A percentile compares a stretch with the other conserved stretches of the same genome.
These are phyloP conservation scores for Colletotrichum brevisporum DNA, from an alignment of 2,329 filamentous ascomycete species.

Conservation along the genomic window DNA sequence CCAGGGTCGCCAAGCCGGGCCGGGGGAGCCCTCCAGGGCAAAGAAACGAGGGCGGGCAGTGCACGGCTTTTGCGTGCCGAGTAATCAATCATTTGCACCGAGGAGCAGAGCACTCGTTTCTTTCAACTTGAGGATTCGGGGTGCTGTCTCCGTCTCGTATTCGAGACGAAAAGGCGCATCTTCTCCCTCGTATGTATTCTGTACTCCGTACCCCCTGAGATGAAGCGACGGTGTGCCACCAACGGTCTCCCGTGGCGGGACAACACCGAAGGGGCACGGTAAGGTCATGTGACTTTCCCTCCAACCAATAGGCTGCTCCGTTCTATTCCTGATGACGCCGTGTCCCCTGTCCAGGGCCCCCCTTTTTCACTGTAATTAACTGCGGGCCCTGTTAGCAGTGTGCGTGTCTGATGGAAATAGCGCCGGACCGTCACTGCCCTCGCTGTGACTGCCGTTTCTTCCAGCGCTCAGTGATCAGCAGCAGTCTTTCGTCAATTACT, in stretches of 20 bases:
- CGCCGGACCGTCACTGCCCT: background rate
- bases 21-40: too few relatives aligned
- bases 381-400: constrained; percentile 16
- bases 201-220: background rate
- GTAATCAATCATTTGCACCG: constrained; percentile 2
- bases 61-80: constrained; percentile 17
- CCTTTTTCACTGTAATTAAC: constrained; percentile 27
- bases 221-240: constrained; percentile 26
- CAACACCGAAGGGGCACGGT: constrained; percentile 4
- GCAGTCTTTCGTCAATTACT: background rate
- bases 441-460: background rate
- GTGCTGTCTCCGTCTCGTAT: constrained; percentile 15
- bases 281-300: accelerated
- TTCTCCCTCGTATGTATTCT: too few relatives aligned
- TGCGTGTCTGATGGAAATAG: constrained; percentile 7
- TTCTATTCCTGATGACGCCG: background rate
- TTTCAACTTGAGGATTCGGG: too few relatives aligned
- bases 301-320: background rate
- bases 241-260: constrained; percentile 14
- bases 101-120: too few relatives aligned
- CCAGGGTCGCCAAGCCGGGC: background rate
- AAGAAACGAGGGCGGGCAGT: background rate
- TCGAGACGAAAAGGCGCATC: constrained; percentile 1
- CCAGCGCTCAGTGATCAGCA: background rate
- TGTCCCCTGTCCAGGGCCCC: background rate